Evolutionary conservation across 2,329 filamentous ascomycete species (phyloP), one percentile per base, ranked within the genome.

Genomic region (Ophiocordyceps camponoti-saundersi): DNA sequence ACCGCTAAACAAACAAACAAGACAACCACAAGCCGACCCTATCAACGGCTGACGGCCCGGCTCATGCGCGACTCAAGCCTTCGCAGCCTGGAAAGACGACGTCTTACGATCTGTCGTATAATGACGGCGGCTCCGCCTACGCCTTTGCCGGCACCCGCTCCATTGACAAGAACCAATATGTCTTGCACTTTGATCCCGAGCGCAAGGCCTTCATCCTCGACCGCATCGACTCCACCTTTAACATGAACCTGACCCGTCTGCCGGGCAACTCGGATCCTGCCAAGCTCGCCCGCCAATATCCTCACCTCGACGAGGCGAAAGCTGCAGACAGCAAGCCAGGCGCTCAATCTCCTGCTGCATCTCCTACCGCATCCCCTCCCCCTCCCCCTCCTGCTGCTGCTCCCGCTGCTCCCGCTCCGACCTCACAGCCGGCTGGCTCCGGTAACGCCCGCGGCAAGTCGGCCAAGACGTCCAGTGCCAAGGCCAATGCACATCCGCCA

Each of bases 141-240:
- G 66, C 71, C 29, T 82, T 79, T 57, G 69, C 72, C 42, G 80
- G 81, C 49, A 71, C 69, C 2, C 71, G 79, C 46, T 71, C 71
- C 47, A 71, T 68, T 22, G 70, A 72, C 49, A 69, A 73, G 48
- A 69, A 66, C 47, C 72, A 80, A 58, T 80, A 76, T 56, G 74
- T 80, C 36, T 72, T 94, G 46, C 75, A 90, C 48, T 92, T 90
- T 58, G 85, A 94, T 61, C 72, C 81, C 10, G 68, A 71, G 18
- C 79, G 77, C 46, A 79, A 90, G 57, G 81, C 75, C 48, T 92
- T 92, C 53, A 79, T 92, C 26, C 72, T 95, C 47, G 87, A 95
- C 65, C 79, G 79, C 46, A 69, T 95, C 47, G 78, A 86, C 58
- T 82, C 80, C n/a, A 80, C 80, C 39, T 83, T 94, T 64, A 81